A percentile compares a stretch with the other conserved stretches of the same genome.
phyloP scores from a whole-genome alignment of 1,284 basidiomycete species.

The Bjerkandera adusta region DNA sequence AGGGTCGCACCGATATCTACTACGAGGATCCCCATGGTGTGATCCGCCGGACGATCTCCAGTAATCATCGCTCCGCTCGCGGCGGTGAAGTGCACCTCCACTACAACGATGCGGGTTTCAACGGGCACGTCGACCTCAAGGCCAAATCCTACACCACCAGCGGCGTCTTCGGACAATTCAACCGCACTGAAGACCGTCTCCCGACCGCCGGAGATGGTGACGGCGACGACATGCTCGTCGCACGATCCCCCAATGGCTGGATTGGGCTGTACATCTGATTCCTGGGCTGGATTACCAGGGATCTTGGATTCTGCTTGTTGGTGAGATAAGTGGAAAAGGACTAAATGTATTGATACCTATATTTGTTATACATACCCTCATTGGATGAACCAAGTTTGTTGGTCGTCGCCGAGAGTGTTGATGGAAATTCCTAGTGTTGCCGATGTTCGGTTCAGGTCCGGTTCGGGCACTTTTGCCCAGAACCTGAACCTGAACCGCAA shows the following conservation, averaged over 20 bases:
- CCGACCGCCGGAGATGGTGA: slow-evolving; percentile 47
- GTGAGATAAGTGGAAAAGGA: too few relatives aligned
- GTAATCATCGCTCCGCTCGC: slow-evolving; percentile 43
- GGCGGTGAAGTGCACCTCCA: slow-evolving; percentile 53
- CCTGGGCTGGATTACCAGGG: too few relatives aligned
- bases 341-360: too few relatives aligned
- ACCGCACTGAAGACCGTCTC: slow-evolving; percentile 33
- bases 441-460: too few relatives aligned
- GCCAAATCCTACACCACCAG: slow-evolving; percentile 42
- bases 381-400: too few relatives aligned
- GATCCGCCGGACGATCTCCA: slow-evolving; percentile 46
- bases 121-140: slow-evolving; percentile 44
- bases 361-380: too few relatives aligned
- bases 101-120: slow-evolving; percentile 50
- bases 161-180: slow-evolving; percentile 30
- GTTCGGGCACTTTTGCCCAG: too few relatives aligned
- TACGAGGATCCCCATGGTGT: slow-evolving; percentile 38
- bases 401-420: too few relatives aligned
- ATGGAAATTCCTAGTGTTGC: too few relatives aligned
- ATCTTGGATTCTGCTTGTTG: background rate
- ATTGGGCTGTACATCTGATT: slow-evolving; percentile 48
- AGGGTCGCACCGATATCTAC: slow-evolving; percentile 46
- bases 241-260: slow-evolving; percentile 47
- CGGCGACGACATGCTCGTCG: slow-evolving; percentile 42
- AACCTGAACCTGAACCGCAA: too few relatives aligned